These are phyloP conservation scores for Laguncularia racemosa DNA, from an alignment of 345 rosid genomes.

Conservation along the genomic window DNA sequence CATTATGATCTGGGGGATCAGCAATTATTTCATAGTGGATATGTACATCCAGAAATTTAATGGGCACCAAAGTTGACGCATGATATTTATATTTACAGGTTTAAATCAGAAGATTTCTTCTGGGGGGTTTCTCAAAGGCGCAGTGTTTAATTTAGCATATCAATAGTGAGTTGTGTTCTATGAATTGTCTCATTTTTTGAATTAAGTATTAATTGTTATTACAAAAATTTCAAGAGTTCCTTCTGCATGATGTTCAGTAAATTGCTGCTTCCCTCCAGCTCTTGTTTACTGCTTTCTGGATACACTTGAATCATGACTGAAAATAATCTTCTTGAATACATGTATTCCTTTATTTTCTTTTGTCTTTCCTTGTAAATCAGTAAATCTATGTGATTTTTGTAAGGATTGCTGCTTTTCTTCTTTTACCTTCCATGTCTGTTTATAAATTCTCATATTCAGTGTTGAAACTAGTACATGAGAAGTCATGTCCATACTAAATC, in stretches of 20 bases:
- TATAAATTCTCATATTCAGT: no score
- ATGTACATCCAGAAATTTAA: not conserved
- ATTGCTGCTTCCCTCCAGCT: no score
- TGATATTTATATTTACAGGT: conserved; percentile 33
- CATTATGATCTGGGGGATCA: not conserved
- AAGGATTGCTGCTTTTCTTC: no score
- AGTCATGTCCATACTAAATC: no score
- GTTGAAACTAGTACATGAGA: no score
- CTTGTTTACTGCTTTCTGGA: no score
- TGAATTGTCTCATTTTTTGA: conserved; percentile 4
- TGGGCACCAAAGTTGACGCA: not conserved
- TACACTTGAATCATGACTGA: no score
- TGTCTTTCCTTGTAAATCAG: no score
- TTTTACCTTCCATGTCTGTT: no score
- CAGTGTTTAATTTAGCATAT: conserved; percentile 65
- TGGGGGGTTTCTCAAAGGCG: conserved; percentile 55
- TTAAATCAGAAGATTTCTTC: conserved; percentile 71
- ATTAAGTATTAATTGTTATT: not conserved
- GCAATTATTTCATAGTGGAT: not conserved
- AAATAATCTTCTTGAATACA: no score
- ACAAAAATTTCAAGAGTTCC: not conserved
- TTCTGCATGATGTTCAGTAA: not conserved
- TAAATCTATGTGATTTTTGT: no score
- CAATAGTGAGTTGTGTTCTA: conserved; percentile 46
- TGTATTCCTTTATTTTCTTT: no score